Conservation (phyloP, 768 basidiomycete species). For the Tremella mesenterica region DNA sequence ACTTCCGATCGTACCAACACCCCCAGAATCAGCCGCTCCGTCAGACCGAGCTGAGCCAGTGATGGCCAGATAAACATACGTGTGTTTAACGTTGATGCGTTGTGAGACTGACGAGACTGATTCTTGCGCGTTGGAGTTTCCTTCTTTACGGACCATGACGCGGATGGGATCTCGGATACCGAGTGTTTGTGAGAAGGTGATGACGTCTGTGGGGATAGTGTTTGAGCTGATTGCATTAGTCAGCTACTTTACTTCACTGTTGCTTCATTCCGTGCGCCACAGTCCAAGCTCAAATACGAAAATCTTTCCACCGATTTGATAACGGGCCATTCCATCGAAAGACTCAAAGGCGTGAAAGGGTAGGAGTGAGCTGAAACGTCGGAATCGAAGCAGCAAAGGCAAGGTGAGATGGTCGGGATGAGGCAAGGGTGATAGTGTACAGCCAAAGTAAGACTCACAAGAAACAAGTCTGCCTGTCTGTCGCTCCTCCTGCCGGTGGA, state of each 20-base stretch:
- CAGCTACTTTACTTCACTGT: not conserved
- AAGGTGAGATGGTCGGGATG: too few species aligned
- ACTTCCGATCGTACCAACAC: constrained; percentile 77
- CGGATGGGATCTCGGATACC: constrained; percentile 92
- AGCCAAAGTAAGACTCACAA: too few species aligned
- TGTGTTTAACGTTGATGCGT: constrained; percentile 61
- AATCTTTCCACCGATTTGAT: too few species aligned
- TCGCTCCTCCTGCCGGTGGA: constrained; percentile 2
- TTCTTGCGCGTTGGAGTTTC: constrained; percentile 40
- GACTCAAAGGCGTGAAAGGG: too few species aligned
- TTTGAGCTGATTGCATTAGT: constrained; percentile 67
- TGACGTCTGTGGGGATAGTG: constrained; percentile 81
- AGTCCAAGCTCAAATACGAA: too few species aligned
- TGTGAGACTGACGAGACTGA: constrained; percentile 38
- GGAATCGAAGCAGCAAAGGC: not conserved
- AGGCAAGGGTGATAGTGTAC: too few species aligned
- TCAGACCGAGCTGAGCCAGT: constrained; percentile 60
- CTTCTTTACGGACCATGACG: constrained; percentile 78
- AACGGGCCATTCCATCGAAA: too few species aligned
- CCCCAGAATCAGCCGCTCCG: constrained; percentile 46
- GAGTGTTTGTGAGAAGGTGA: constrained; percentile 86
- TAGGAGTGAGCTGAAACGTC: not conserved
- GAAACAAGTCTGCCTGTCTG: constrained; percentile 42
- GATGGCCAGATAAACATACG: constrained; percentile 91
- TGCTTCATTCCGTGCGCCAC: not conserved